Evolutionary conservation across 352 stramenopile species (phyloP).

Genomic region (Pythium vanterpoolii): DNA sequence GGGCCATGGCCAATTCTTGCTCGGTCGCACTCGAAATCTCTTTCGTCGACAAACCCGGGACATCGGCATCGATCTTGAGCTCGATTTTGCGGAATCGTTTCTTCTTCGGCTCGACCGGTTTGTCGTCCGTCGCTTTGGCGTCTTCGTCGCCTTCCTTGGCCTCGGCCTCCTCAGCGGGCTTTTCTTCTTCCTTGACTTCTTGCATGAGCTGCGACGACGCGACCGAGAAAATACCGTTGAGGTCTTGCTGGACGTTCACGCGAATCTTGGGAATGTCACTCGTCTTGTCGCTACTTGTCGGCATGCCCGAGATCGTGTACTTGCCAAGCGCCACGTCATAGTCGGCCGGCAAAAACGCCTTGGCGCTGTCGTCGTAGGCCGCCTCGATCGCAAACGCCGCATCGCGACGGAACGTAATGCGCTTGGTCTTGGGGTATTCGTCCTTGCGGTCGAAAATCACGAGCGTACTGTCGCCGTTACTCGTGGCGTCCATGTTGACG

Average conservation of each 20-base stretch:
- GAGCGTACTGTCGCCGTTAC: slow-evolving; percentile 79
- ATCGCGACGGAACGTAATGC: slow-evolving; percentile 93
- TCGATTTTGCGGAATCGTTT: slow-evolving; percentile 95
- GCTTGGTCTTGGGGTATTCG: slow-evolving; percentile 97
- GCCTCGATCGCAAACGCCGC: slow-evolving; percentile 92
- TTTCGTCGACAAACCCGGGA: slow-evolving; percentile 48
- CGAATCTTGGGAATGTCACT: slow-evolving; percentile 90
- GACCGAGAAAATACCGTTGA: slow-evolving; percentile 95
- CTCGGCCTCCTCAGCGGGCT: slow-evolving; percentile 56
- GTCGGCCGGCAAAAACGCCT: slow-evolving; percentile 57
- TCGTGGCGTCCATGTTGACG: slow-evolving; percentile 60
- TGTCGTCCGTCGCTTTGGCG: slow-evolving; percentile 71
- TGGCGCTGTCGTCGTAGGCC: slow-evolving; percentile 84
- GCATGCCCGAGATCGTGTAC: slow-evolving; percentile 92
- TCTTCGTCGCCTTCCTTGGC: too few species aligned
- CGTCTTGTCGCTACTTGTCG: slow-evolving; percentile 71
- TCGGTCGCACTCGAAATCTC: slow-evolving; percentile 77
- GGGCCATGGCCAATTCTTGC: slow-evolving; percentile 94
- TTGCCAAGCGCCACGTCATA: slow-evolving; percentile 85
- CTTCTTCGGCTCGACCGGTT: slow-evolving; percentile 85
- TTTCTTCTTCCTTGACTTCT: slow-evolving; percentile 91
- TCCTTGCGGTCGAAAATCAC: slow-evolving; percentile 95
- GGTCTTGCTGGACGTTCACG: slow-evolving; percentile 97
- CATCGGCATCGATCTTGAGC: slow-evolving; percentile 63
- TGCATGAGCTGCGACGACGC: slow-evolving; percentile 97